A percentile compares a stretch with the other conserved stretches of the same genome.
Evolutionary conservation across 148 eudicot species (phyloP).

Genomic region (Rhododendron williamsianum): DNA sequence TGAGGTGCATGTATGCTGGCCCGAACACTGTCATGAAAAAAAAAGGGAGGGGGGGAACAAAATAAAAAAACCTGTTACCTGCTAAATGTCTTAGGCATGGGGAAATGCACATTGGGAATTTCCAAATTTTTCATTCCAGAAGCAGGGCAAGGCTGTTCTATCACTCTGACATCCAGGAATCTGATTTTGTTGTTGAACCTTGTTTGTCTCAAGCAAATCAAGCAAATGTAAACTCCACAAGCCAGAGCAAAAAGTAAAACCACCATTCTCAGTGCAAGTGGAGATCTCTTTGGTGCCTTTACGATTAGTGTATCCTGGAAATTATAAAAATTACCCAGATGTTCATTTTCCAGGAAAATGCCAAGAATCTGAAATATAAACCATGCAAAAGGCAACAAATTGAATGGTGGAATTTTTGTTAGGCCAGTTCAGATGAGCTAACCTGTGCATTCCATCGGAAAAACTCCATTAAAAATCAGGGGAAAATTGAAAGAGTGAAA

Average conservation of each 20-base stretch:
- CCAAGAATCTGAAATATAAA: neutral
- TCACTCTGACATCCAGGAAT: conserved; percentile 25
- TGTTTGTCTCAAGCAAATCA: conserved; percentile 35
- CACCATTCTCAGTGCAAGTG: conserved; percentile 47
- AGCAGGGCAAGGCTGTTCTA: conserved; percentile 22
- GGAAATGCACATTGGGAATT: conserved; percentile 45
- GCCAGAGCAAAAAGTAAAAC: conserved; percentile 45
- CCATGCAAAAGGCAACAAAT: neutral
- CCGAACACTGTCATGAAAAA: neutral
- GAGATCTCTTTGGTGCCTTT: conserved; percentile 58
- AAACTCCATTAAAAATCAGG: conserved; percentile 18
- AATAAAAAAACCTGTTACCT: conserved; percentile 25
- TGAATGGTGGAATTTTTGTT: neutral
- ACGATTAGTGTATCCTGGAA: conserved; percentile 35
- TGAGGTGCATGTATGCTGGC: neutral
- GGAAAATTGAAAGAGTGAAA: neutral
- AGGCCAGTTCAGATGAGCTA: neutral
- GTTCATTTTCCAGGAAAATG: conserved; percentile 2
- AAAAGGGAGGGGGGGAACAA: too few species aligned
- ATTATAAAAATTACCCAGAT: neutral
- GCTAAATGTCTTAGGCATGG: conserved; percentile 50
- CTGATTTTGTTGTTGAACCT: conserved; percentile 15
- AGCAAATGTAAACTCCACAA: conserved; percentile 55
- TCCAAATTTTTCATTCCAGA: conserved; percentile 18
- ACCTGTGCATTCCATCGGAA: conserved; percentile 19